A percentile compares a stretch with the other conserved stretches of the same genome.
Evolutionary conservation across 1,284 basidiomycete genomes (phyloP).

Genomic region (Cerrena zonata): DNA sequence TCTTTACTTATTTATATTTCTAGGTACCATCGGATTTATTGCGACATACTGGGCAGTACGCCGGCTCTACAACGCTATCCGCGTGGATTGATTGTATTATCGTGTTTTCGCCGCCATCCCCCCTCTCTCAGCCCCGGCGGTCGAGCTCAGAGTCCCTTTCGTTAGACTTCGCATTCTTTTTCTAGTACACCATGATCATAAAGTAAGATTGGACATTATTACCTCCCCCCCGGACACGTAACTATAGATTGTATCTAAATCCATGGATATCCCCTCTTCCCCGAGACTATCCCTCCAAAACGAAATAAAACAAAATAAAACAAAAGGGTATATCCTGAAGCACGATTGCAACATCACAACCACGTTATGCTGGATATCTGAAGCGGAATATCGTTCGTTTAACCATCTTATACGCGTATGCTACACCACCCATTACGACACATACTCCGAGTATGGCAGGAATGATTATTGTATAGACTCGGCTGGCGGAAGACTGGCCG

Average conservation of each 20-base stretch:
- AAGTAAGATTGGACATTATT: slow-evolving; percentile 1
- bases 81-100: slow-evolving; percentile 50
- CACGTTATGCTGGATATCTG: not conserved
- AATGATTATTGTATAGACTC: too few species aligned
- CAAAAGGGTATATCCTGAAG: too few species aligned
- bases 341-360: not conserved
- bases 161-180: not conserved
- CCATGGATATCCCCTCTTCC: not conserved
- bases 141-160: too few species aligned
- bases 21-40: slow-evolving; percentile 81
- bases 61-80: slow-evolving; percentile 74
- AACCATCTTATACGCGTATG: not conserved
- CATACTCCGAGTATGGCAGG: not conserved
- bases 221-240: not conserved
- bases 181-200: not conserved
- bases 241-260: not conserved
- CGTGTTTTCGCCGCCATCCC: too few species aligned
- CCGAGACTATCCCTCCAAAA: not conserved
- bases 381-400: not conserved
- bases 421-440: not conserved
- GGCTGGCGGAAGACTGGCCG: too few species aligned
- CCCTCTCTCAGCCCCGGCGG: too few species aligned
- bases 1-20: slow-evolving; percentile 1
- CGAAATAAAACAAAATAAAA: not conserved
- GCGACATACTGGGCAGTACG: slow-evolving; percentile 84